Conservation (phyloP, 1,284 basidiomycete genomes). For the Pterulicium gracile region DNA sequence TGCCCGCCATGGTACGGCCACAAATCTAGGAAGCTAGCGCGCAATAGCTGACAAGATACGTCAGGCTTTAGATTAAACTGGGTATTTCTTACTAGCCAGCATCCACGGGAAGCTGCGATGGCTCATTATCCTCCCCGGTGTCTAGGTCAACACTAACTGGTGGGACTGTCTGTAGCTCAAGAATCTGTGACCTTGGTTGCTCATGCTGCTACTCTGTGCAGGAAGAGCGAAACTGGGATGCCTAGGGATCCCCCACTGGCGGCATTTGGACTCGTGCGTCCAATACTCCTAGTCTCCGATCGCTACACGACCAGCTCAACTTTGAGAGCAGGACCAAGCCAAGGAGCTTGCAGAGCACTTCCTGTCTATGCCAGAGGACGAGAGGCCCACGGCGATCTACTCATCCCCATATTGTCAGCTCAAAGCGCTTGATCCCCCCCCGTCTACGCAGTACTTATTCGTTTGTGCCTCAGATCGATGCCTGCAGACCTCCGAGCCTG, state of each 20-base stretch:
- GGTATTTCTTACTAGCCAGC: not conserved
- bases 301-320: constrained; percentile 3
- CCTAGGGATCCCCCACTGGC: constrained; percentile 71
- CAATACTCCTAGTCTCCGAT: constrained; percentile 1
- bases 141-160: not conserved
- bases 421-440: constrained; percentile 16
- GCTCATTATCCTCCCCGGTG: not conserved
- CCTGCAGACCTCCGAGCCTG: constrained; percentile 66
- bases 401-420: constrained; percentile 77
- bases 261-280: constrained; percentile 55
- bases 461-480: constrained; percentile 53
- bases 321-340: constrained; percentile 46
- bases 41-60: not conserved
- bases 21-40: not conserved
- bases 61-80: not conserved
- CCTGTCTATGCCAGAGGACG: constrained; percentile 47
- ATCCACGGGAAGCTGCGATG: constrained; percentile 1
- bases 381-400: constrained; percentile 68
- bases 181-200: constrained; percentile 4
- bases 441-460: not conserved
- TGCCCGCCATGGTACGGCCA: constrained; percentile 58
- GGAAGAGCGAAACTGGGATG: constrained; percentile 60
- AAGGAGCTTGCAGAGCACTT: constrained; percentile 61
- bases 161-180: not conserved
- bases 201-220: constrained; percentile 24